A percentile compares a stretch with the other conserved stretches of the same genome.
phyloP scores from a whole-genome alignment of 441 rosid species.

The Eutrema salsugineum region DNA sequence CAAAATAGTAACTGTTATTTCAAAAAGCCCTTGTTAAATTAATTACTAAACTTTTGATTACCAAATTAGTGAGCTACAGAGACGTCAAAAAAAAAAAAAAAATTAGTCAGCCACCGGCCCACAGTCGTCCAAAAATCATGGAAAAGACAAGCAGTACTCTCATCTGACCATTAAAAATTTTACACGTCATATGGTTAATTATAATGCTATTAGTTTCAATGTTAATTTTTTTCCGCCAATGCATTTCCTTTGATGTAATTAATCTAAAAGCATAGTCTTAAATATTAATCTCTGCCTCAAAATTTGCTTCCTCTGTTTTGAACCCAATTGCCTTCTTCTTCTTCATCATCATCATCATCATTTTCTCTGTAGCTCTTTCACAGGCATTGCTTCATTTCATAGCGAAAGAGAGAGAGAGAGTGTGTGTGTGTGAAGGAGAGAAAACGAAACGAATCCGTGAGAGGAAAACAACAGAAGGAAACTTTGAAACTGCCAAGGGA shows the following conservation, averaged over 20 bases:
- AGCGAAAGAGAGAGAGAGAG: neutral
- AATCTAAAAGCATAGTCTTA: neutral
- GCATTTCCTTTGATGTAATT: neutral
- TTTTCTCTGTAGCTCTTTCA: conserved; percentile 11
- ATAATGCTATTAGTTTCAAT: neutral
- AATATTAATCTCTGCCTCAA: conserved; percentile 11
- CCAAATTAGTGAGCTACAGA: too few relatives aligned
- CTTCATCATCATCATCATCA: neutral
- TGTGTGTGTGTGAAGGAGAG: too few relatives aligned
- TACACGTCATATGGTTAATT: conserved; percentile 16
- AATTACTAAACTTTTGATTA: too few relatives aligned
- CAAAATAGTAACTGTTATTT: too few relatives aligned
- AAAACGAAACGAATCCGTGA: conserved; percentile 11
- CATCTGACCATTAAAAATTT: conserved; percentile 1
- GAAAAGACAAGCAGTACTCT: conserved; percentile 5
- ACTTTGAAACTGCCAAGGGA: neutral
- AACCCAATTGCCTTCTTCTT: conserved; percentile 21
- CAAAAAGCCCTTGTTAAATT: too few relatives aligned
- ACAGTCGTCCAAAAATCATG: conserved; percentile 4
- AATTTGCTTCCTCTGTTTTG: conserved; percentile 21
- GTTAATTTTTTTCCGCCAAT: neutral
- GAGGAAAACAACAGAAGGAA: neutral
- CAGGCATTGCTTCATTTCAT: neutral
- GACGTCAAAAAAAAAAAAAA: too few relatives aligned
- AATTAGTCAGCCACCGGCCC: neutral